Percentiles rank a stretch among this genome's conserved stretches.
Evolutionary conservation across 371 early-diverging fungal species (phyloP).

Genomic region (Cokeromyces recurvatus): DNA sequence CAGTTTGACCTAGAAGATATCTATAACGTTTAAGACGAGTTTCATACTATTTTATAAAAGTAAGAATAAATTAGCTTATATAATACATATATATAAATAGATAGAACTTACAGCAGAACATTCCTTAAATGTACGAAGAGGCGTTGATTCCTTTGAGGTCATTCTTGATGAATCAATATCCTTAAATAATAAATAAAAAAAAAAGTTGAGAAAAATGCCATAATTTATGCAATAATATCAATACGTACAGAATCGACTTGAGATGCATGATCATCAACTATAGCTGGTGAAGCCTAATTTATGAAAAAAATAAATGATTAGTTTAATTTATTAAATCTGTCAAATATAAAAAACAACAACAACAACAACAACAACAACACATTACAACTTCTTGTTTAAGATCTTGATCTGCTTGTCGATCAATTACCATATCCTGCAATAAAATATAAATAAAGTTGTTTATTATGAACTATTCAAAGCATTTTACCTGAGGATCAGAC

Average conservation of each 20-base stretch:
- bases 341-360: background rate
- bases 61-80: background rate
- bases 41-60: conserved; percentile 40
- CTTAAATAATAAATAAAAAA: background rate
- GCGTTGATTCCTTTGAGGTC: conserved; percentile 17
- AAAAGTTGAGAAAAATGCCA: background rate
- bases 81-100: too few species aligned
- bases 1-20: conserved; percentile 88
- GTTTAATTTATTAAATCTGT: too few species aligned
- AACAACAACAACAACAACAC: background rate
- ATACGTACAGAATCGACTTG: conserved; percentile 17
- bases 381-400: conserved; percentile 11
- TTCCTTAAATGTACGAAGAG: conserved; percentile 19
- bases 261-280: conserved; percentile 6
- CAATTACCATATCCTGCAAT: conserved; percentile 15
- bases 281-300: conserved; percentile 11
- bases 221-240: too few species aligned
- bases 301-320: background rate
- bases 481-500: too few species aligned
- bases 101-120: conserved; percentile 16
- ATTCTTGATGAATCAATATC: conserved; percentile 12
- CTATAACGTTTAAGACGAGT: conserved; percentile 58
- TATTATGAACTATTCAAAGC: too few species aligned
- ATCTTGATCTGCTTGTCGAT: conserved; percentile 7
- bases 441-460: too few species aligned